Evolutionary conservation across 768 basidiomycete genomes (phyloP), one percentile per base, ranked within the genome.

Genomic region (Termitomyces sp.): DNA sequence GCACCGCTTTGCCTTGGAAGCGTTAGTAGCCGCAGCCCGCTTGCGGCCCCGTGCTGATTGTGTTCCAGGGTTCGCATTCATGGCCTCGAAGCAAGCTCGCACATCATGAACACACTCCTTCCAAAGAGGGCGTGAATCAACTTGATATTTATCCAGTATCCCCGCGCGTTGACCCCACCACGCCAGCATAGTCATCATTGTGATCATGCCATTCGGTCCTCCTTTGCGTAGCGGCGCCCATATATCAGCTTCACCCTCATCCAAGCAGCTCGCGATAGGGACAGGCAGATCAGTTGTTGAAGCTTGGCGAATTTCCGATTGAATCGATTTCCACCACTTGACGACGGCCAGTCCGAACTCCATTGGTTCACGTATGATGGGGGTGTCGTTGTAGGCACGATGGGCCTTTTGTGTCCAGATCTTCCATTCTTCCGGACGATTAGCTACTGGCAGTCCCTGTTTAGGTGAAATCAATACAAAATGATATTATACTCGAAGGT

Each of bases 291-390:
- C 11, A n/a, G 5, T 40, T 1, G 1, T 29, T 1, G 42, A 36
- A n/a, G 5, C 10, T 27, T 22, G 23, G 11, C 49, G 52, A 40
- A 53, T 47, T 15, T 45, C 39, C 13, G 47, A 59, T 35, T 63
- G 58, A 20, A 63, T 63, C 0, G 18, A 3, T 33, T 56, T 50
- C 61, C 59, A 63, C 55, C 61, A 63, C 16, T 53, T 57, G 22
- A 60, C 47, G 6, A 60, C 10, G 5, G 53, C 55, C 0, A 54
- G 13, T 18, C 58, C 56, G 31, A 62, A 62, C 15, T 61, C 57
- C 25, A 57, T 35, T 9, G 58, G 56, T 43, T 59, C 51, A 16
- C 16, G 23, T 27, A 62, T 59, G 23, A 45, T 20, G 0, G 59
- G 59, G 3, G 45, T 52, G 7, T 50, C 20, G 12, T 29, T 12